These are phyloP conservation scores for Boletellus ananiceps DNA, from an alignment of 768 basidiomycete species.

Conservation along the genomic window DNA sequence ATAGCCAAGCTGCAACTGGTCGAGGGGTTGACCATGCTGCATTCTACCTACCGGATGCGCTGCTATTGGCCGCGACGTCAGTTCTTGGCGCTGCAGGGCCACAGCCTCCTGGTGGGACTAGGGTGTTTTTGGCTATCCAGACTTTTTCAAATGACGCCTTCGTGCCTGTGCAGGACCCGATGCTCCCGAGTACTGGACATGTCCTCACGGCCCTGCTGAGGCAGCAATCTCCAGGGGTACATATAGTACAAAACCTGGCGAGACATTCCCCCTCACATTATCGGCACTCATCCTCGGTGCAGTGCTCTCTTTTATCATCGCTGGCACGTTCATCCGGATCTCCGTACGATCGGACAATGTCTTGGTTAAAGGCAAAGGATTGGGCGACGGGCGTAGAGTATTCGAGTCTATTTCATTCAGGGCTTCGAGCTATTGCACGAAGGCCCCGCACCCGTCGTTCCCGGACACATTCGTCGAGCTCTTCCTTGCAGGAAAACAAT, in stretches of 20 bases:
- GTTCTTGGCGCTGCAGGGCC: slow-evolving; percentile 7
- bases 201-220: slow-evolving; percentile 15
- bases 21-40: background rate
- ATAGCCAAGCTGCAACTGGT: background rate
- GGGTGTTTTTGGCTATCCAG: slow-evolving; percentile 7
- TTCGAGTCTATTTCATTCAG: slow-evolving; percentile 34
- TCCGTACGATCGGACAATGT: slow-evolving; percentile 13
- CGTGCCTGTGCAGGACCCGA: slow-evolving; percentile 1
- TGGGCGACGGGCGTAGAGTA: slow-evolving; percentile 30
- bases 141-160: slow-evolving; percentile 1
- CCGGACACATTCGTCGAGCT: slow-evolving; percentile 8
- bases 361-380: slow-evolving; percentile 29
- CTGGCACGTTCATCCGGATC: background rate
- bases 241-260: slow-evolving; percentile 20
- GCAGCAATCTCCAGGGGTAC: slow-evolving; percentile 18
- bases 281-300: background rate
- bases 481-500: slow-evolving; percentile 1
- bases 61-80: background rate
- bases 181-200: background rate
- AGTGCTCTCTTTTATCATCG: background rate
- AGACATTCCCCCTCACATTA: background rate
- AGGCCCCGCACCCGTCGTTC: slow-evolving; percentile 4
- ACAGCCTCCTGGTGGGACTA: slow-evolving; percentile 5
- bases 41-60: slow-evolving; percentile 10
- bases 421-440: slow-evolving; percentile 29